Conservation (phyloP, 2,329 filamentous ascomycete species). For the Cordyceps militaris region DNA sequence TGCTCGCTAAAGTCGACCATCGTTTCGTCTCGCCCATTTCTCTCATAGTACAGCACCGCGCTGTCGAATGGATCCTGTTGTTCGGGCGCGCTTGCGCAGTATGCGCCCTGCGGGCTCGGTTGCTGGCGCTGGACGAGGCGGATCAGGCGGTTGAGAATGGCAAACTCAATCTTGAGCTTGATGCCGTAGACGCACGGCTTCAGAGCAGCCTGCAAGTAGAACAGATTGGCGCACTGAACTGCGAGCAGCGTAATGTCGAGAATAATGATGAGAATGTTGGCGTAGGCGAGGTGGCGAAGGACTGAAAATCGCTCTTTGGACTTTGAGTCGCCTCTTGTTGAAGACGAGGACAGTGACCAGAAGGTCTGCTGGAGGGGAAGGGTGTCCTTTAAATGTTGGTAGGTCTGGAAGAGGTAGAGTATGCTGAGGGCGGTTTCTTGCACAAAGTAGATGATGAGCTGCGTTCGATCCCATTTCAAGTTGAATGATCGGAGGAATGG, state of each 20-base stretch:
- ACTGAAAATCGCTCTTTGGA: slow-evolving; percentile 16
- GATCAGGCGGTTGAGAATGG: slow-evolving; percentile 32
- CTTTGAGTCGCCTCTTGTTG: slow-evolving; percentile 29
- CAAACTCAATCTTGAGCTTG: slow-evolving; percentile 35
- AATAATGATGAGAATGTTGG: slow-evolving; percentile 38
- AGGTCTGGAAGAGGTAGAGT: slow-evolving; percentile 35
- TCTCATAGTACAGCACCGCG: neutral
- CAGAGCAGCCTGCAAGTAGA: slow-evolving; percentile 30
- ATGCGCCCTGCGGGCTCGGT: neutral
- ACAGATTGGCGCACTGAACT: slow-evolving; percentile 30
- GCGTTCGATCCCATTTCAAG: slow-evolving; percentile 42
- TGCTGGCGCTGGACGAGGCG: slow-evolving; percentile 17
- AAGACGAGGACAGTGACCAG: slow-evolving; percentile 38
- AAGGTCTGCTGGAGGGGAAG: slow-evolving; percentile 5
- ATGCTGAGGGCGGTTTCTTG: slow-evolving; percentile 45
- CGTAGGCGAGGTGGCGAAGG: slow-evolving; percentile 34
- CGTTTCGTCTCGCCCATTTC: no score
- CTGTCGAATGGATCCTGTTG: no score
- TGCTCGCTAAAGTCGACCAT: no score
- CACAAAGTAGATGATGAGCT: slow-evolving; percentile 45
- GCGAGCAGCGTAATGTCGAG: slow-evolving; percentile 37
- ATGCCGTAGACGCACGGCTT: slow-evolving; percentile 32
- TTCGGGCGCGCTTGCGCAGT: neutral
- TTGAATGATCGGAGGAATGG: slow-evolving; percentile 20
- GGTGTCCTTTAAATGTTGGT: slow-evolving; percentile 8